Base-by-base conservation (phyloP, 768 basidiomycete species). In the Dioszegia hungarica region DNA sequence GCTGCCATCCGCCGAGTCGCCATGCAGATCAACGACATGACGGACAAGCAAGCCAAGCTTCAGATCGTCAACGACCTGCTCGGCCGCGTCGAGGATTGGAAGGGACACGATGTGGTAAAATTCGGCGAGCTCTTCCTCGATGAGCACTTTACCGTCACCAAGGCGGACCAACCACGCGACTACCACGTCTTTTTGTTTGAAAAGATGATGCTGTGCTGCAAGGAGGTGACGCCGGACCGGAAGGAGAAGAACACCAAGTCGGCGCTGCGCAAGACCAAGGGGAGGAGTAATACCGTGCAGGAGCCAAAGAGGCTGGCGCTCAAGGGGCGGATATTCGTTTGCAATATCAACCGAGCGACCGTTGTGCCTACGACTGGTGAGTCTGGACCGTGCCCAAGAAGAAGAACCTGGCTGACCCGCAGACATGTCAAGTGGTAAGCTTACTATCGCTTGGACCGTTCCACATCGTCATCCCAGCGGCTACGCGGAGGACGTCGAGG, bases 101-200 rank as follows among this genome's bases (percentile, higher is more conserved):
- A 98, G 76, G 94, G 94, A 11, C 95, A 99, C 76, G 89, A 94
- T 66, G 82, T 97, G 36, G 85, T 85, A 65, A 89, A 91, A 75
- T 98, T 99, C 63, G 95, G 95, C 59, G 85, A 89, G 64, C 86
- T 99, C 52, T 82, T 94, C 31, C 83, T 98, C 28, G 93, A 98
- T 74, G 95, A 97, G 74, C 83, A 91, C 54, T 98, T 98, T 76
- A 85, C 86, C 56, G 95, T 98, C 56, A 94, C 88, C 67, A 99
- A 98, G 78, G 88, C 87, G 46, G 92, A 93, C 57, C 88, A 92
- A 68, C 92, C 97, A 75, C 84, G 95, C 66, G 95, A 99, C 76
- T 98, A 98, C 69, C 91, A 94, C 66, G 93, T 99, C 56, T 99
- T 97, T 82, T 81, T 99, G 33, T 99, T 99, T 64, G 93, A 98